Evolutionary conservation across 352 stramenopile genomes (phyloP).

Genomic region (Phytophthora sp.): DNA sequence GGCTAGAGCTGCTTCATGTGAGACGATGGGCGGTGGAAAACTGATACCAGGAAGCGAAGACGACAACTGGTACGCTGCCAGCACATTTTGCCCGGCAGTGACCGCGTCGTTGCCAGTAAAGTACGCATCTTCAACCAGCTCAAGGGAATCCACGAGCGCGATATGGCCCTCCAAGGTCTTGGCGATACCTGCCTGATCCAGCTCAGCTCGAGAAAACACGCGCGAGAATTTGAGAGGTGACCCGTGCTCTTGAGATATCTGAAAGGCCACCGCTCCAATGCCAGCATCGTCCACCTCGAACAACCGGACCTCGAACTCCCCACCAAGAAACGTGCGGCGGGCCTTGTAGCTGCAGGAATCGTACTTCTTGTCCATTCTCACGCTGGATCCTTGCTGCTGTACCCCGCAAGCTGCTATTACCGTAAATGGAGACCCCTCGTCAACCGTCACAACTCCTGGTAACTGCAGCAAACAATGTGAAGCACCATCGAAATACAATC

Average conservation of each 20-base stretch:
- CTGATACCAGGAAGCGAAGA: constrained; percentile 64
- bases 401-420: neutral
- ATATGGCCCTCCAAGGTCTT: constrained; percentile 73
- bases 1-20: constrained; percentile 52
- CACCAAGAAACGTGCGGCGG: constrained; percentile 62
- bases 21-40: constrained; percentile 64
- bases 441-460: constrained; percentile 12
- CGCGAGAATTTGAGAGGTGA: constrained; percentile 67
- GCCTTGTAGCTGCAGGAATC: constrained; percentile 69
- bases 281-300: constrained; percentile 78
- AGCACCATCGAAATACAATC: too few relatives aligned
- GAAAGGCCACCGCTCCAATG: constrained; percentile 62
- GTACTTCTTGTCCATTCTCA: constrained; percentile 50
- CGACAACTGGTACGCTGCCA: constrained; percentile 66
- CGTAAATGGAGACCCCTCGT: constrained; percentile 10
- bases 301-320: constrained; percentile 71
- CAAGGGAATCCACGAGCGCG: constrained; percentile 63
- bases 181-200: constrained; percentile 49
- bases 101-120: constrained; percentile 58
- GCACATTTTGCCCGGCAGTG: constrained; percentile 34
- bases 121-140: constrained; percentile 71
- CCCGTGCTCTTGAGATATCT: constrained; percentile 29
- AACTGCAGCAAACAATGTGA: constrained; percentile 4
- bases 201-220: constrained; percentile 59
- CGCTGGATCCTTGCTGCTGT: neutral